Evolutionary conservation across 805 yeast species (phyloP).

Genomic region (Wickerhamiella kazuoi): DNA sequence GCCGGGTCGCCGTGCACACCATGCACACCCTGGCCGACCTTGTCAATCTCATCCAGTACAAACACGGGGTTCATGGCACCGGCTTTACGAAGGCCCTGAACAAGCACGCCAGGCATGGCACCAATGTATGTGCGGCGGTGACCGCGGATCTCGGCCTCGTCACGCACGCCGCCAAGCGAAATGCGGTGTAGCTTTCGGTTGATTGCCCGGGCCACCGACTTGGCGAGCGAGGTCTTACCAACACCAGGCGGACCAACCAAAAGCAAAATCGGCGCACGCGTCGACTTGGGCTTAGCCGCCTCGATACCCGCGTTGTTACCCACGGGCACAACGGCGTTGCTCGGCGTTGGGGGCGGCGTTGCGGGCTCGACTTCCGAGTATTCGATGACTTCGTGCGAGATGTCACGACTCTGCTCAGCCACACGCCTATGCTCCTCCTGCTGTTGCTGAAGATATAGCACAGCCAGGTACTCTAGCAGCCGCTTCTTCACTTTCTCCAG

Average conservation of each 20-base stretch:
- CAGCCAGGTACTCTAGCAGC: constrained; percentile 62
- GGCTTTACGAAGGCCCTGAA: constrained; percentile 59
- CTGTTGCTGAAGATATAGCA: constrained; percentile 37
- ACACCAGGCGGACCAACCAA: constrained; percentile 90
- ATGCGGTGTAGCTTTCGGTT: constrained; percentile 62
- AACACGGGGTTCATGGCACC: constrained; percentile 71
- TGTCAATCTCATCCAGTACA: constrained; percentile 71
- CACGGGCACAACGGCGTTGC: neutral
- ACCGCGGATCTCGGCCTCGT: constrained; percentile 79
- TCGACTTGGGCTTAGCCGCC: neutral
- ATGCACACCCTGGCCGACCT: constrained; percentile 38
- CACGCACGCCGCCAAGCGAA: constrained; percentile 74
- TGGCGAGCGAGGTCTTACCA: constrained; percentile 77
- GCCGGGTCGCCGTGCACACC: constrained; percentile 68
- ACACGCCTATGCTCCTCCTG: neutral
- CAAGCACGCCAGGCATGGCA: constrained; percentile 72
- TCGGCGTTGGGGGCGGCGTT: neutral
- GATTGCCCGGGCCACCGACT: constrained; percentile 57
- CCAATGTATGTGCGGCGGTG: constrained; percentile 86
- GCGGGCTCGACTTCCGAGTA: neutral
- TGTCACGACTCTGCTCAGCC: neutral
- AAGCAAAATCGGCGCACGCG: constrained; percentile 53
- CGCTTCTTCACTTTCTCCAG: constrained; percentile 56
- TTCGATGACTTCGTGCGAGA: neutral
- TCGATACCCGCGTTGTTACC: neutral